These are phyloP conservation scores for Ajuga reptans DNA, from an alignment of 305 asterid species.

Conservation along the genomic window DNA sequence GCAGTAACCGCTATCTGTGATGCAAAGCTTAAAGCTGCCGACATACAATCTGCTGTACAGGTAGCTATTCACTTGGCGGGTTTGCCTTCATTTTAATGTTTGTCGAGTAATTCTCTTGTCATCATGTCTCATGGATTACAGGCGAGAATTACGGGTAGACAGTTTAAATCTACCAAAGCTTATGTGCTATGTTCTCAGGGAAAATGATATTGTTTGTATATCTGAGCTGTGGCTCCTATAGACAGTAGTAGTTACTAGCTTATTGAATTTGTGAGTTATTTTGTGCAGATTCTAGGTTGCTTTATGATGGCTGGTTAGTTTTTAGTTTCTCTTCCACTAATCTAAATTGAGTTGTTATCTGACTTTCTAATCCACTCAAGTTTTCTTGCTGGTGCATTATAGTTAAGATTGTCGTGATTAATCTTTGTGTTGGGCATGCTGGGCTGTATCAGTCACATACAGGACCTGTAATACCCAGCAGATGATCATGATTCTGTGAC, in stretches of 20 bases:
- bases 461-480: background rate
- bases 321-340: background rate
- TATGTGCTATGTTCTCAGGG: background rate
- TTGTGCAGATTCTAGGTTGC: background rate
- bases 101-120: background rate
- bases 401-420: background rate
- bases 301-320: background rate
- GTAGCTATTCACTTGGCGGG: slow-evolving; percentile 34
- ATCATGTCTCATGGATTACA: background rate
- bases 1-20: slow-evolving; percentile 95
- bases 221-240: slow-evolving; percentile 2
- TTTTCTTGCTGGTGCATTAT: background rate
- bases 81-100: background rate
- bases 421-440: background rate
- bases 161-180: background rate
- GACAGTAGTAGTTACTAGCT: background rate
- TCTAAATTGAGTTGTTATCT: background rate
- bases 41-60: slow-evolving; percentile 94
- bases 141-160: too few species aligned
- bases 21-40: slow-evolving; percentile 88
- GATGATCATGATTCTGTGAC: background rate
- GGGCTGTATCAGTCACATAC: background rate
- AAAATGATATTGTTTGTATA: background rate
- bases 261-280: background rate
- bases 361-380: background rate